Conservation (phyloP, 2,329 filamentous ascomycete genomes). For the Ophiostoma fasciatum region DNA sequence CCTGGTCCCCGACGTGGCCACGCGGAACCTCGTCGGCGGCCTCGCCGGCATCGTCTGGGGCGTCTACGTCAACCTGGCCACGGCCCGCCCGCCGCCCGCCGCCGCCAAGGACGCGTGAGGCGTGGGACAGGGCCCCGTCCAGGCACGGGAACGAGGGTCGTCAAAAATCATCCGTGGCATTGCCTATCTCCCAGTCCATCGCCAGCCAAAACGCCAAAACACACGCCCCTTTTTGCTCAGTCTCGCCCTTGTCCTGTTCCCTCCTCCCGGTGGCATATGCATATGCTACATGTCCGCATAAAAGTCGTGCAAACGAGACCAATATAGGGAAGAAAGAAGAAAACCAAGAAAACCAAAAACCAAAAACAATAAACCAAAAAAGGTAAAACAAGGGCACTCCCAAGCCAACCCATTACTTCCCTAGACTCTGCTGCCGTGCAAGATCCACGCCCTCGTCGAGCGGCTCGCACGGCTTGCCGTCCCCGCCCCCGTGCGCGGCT, state of each 20-base stretch:
- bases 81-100: background rate
- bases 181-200: too few species aligned
- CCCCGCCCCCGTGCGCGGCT: background rate
- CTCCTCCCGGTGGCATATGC: too few species aligned
- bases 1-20: slow-evolving; percentile 47
- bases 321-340: too few species aligned
- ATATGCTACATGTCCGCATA: too few species aligned
- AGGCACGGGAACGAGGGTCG: too few species aligned
- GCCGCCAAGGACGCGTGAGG: background rate
- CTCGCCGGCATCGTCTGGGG: slow-evolving; percentile 57
- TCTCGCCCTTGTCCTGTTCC: too few species aligned
- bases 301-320: too few species aligned
- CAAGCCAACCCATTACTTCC: background rate
- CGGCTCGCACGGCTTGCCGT: background rate
- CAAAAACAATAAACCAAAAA: background rate
- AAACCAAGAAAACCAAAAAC: background rate
- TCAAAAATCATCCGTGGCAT: too few species aligned
- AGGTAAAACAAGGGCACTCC: background rate
- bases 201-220: too few species aligned
- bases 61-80: slow-evolving; percentile 36
- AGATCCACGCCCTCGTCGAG: slow-evolving; percentile 4
- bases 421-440: background rate
- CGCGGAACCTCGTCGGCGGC: slow-evolving; percentile 49
- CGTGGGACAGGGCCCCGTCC: too few species aligned
- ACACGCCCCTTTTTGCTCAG: too few species aligned